Evolutionary conservation across 2,329 filamentous ascomycete species (phyloP), one percentile per base, ranked within the genome.

Genomic region (Lomentospora prolificans): DNA sequence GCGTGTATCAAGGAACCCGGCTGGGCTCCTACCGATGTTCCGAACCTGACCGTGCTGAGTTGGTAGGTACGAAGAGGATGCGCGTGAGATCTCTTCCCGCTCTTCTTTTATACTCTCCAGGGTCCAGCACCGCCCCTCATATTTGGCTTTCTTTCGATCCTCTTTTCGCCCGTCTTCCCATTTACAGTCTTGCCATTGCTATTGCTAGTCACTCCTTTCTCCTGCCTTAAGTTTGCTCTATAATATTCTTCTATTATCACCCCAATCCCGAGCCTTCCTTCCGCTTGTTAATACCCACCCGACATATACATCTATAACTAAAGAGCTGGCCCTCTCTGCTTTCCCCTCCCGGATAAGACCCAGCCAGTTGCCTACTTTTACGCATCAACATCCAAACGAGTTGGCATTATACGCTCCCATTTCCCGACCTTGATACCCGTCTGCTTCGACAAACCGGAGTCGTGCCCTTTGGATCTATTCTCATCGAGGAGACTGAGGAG

Each of bases 241-340:
- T 64, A 64, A 65, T 62, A 64, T 60, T 60, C 59, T 63, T 60
- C 66, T 70, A 66, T 70, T 72, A 70, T 68, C 68, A 68, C 66
- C 67, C 71, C 48, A 31, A 50, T 52, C 22, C 39, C 39, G 51
- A 55, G 28, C 51, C 39, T 53, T 22, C 54, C 30, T 53, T 55
- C 51, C 57, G 33, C 50, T 56, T 57, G 31, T 27, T 56, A 66
- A 64, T 62, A 61, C 58, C 58, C 61, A 65, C 67, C 66, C 69
- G 67, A 67, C 70, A 69, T 74, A 74, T 74, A 74, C 46, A 30
- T 53, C 31, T 41, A 66, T 64, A 70, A 66, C 69, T 74, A 74
- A 73, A 71, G 76, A 80, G 76, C 77, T 77, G 77, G 77, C 72
- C 78, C 76, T 79, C 74, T 76, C 70, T 59, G n/a, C n/a, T 57